A percentile compares a stretch with the other conserved stretches of the same genome.
phyloP scores from a whole-genome alignment of 352 stramenopile species.

The Aphanomyces stellatus region DNA sequence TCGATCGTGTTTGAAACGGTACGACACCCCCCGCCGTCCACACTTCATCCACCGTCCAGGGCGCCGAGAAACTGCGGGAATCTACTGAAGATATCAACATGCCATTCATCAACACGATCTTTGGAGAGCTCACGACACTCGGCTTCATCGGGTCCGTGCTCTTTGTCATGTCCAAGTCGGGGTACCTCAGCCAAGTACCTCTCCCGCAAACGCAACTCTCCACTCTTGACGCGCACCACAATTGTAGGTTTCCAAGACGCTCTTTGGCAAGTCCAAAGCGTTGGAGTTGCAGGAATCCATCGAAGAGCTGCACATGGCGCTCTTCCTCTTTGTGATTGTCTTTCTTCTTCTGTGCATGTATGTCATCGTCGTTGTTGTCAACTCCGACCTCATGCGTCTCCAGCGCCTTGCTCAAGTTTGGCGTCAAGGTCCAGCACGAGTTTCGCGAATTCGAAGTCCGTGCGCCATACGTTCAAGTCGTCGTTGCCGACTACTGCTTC shows the following conservation, averaged over 20 bases:
- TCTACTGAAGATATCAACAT: constrained; percentile 63
- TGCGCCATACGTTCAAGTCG: constrained; percentile 36
- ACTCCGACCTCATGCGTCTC: not conserved
- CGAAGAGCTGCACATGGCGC: constrained; percentile 61
- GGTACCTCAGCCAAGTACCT: constrained; percentile 7
- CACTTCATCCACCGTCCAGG: constrained; percentile 4
- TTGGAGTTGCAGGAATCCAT: constrained; percentile 62
- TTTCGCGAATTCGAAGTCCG: constrained; percentile 65
- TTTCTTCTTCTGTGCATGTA: constrained; percentile 58
- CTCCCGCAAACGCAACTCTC: not conserved
- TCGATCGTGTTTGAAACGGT: constrained; percentile 58
- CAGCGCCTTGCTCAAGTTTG: constrained; percentile 42
- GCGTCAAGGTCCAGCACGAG: constrained; percentile 50
- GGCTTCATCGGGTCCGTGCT: constrained; percentile 60
- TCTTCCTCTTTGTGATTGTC: constrained; percentile 77
- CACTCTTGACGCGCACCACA: not conserved
- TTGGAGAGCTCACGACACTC: constrained; percentile 59
- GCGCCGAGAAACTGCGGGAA: constrained; percentile 33
- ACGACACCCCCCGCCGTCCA: not conserved
- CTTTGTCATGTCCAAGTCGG: constrained; percentile 50
- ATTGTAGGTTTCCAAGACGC: constrained; percentile 25
- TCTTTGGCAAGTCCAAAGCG: constrained; percentile 30
- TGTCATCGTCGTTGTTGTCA: not conserved
- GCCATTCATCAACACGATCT: constrained; percentile 59
- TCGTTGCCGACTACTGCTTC: constrained; percentile 55